Evolutionary conservation across 768 basidiomycete species (phyloP).

Genomic region (Tulasnella sp.): DNA sequence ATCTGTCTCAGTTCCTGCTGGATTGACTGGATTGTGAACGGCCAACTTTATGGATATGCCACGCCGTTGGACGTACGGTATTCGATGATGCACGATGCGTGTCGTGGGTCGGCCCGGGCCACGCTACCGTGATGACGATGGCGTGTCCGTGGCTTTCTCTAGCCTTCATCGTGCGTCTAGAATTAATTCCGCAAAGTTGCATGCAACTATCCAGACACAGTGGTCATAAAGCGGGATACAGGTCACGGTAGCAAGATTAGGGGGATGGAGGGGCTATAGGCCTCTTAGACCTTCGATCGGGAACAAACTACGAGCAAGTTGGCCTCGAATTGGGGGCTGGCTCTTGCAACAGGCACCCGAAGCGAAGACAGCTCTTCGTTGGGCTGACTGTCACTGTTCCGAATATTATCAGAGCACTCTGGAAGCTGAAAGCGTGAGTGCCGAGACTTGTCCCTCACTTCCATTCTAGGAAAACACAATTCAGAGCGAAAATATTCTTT

Average conservation of each 20-base stretch:
- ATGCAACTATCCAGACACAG: neutral
- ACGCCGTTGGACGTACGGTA: neutral
- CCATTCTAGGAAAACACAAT: neutral
- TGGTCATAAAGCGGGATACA: neutral
- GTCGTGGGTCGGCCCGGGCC: neutral
- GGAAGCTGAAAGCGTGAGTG: neutral
- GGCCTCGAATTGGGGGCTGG: slow-evolving; percentile 1
- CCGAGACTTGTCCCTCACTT: neutral
- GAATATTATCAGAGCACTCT: neutral
- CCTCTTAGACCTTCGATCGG: neutral
- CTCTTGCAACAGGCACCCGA: too few relatives aligned
- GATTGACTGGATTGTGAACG: neutral
- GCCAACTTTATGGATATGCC: neutral
- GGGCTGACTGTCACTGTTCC: neutral
- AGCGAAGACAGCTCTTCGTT: neutral
- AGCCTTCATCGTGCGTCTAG: neutral
- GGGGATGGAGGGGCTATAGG: too few relatives aligned
- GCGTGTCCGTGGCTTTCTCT: neutral
- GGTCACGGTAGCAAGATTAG: neutral
- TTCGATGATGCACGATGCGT: neutral
- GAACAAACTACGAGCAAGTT: neutral
- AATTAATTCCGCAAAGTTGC: neutral
- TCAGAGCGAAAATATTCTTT: neutral
- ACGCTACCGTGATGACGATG: neutral
- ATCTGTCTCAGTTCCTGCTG: slow-evolving; percentile 8